Percentiles rank a stretch among this genome's conserved stretches.
These are phyloP conservation scores for Aspergillus cavernicola DNA, from an alignment of 495 filamentous ascomycete genomes.

Conservation along the genomic window DNA sequence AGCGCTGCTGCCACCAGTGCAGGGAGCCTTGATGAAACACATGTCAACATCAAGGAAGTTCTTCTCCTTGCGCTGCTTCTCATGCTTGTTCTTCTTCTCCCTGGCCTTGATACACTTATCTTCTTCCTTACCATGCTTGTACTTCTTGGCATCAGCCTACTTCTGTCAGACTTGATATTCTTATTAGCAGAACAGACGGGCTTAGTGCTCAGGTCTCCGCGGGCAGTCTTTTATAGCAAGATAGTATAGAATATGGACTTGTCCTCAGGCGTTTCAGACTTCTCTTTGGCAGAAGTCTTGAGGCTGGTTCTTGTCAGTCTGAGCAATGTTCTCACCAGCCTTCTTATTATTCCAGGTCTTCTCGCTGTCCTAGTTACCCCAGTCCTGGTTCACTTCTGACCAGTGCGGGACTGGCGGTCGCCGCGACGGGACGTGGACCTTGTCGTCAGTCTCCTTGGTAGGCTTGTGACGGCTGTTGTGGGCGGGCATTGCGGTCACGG, in stretches of 20 bases:
- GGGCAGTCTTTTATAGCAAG: slow-evolving; percentile 81
- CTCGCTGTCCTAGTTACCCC: slow-evolving; percentile 77
- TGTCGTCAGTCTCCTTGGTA: slow-evolving; percentile 62
- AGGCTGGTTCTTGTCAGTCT: slow-evolving; percentile 68
- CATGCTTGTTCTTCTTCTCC: slow-evolving; percentile 76
- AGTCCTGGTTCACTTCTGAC: slow-evolving; percentile 74
- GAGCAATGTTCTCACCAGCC: slow-evolving; percentile 80
- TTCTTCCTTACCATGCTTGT: slow-evolving; percentile 67
- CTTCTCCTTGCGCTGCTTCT: slow-evolving; percentile 91
- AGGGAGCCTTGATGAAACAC: slow-evolving; percentile 61
- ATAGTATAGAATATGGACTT: slow-evolving; percentile 85
- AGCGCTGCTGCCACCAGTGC: slow-evolving; percentile 49
- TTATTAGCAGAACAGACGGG: slow-evolving; percentile 86
- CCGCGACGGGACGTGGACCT: too few species aligned
- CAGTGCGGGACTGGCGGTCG: slow-evolving; percentile 78
- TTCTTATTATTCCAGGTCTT: slow-evolving; percentile 84
- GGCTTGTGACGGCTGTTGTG: slow-evolving; percentile 78
- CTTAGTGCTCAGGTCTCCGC: slow-evolving; percentile 66
- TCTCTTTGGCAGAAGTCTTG: slow-evolving; percentile 43
- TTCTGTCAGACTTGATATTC: slow-evolving; percentile 78
- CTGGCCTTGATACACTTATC: slow-evolving; percentile 72
- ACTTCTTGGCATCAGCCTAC: slow-evolving; percentile 79
- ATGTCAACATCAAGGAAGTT: slow-evolving; percentile 82
- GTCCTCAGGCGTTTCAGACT: slow-evolving; percentile 67
- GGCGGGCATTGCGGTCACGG: slow-evolving; percentile 78